Evolutionary conservation across 495 filamentous ascomycete species (phyloP).

Genomic region (Neurospora africana): DNA sequence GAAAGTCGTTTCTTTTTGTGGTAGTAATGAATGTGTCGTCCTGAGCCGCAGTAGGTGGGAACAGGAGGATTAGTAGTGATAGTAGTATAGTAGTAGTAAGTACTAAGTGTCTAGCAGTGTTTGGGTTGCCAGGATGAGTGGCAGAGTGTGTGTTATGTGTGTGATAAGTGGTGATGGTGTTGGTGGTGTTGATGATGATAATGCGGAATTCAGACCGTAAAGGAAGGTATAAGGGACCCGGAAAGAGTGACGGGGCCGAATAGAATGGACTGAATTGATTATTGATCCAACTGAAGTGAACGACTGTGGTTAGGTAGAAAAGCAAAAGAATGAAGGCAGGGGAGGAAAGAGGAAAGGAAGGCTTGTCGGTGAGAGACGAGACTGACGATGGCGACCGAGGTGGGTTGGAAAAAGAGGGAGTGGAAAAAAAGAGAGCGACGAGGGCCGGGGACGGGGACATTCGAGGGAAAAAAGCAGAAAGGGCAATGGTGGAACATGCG

Average conservation of each 20-base stretch:
- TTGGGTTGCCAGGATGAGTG: background rate
- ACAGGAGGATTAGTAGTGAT: slow-evolving; percentile 17
- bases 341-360: slow-evolving; percentile 18
- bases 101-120: slow-evolving; percentile 2
- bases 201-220: slow-evolving; percentile 10
- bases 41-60: slow-evolving; percentile 13
- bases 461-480: slow-evolving; percentile 24
- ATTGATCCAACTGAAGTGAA: slow-evolving; percentile 28
- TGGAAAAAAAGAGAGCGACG: slow-evolving; percentile 19
- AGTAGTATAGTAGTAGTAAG: background rate
- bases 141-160: background rate
- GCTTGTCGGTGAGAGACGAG: slow-evolving; percentile 21
- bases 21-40: slow-evolving; percentile 22
- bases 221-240: slow-evolving; percentile 26
- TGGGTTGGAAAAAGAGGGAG: slow-evolving; percentile 25
- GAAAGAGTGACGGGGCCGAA: slow-evolving; percentile 29
- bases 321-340: slow-evolving; percentile 21
- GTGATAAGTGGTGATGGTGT: background rate
- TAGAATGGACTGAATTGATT: slow-evolving; percentile 18
- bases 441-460: slow-evolving; percentile 22
- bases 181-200: background rate
- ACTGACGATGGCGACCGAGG: slow-evolving; percentile 21
- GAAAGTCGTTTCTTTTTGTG: slow-evolving; percentile 12
- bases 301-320: slow-evolving; percentile 34
- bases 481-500: slow-evolving; percentile 16